Conservation (phyloP, 1,284 basidiomycete genomes). For the Ganoderma sinense region DNA sequence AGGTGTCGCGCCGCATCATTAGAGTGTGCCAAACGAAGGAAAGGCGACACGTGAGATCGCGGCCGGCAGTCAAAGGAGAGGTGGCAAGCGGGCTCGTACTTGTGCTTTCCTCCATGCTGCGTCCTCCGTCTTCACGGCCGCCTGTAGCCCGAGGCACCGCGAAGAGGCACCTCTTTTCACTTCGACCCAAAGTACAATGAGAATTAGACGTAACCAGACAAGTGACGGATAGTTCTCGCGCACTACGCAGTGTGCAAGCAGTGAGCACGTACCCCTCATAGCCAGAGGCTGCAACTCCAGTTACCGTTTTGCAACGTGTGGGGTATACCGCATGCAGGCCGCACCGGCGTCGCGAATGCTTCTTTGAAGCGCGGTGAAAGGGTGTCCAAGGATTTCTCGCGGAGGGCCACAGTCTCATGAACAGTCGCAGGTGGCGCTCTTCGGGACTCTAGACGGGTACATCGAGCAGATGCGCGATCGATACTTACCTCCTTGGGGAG, state of each 20-base stretch:
- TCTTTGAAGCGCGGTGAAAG: neutral
- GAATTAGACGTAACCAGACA: neutral
- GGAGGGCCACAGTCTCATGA: too few relatives aligned
- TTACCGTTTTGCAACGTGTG: neutral
- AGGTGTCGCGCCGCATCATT: conserved; percentile 8
- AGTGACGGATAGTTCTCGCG: neutral
- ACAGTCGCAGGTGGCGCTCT: too few relatives aligned
- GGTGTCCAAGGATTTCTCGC: neutral
- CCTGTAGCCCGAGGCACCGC: neutral
- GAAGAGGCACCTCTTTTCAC: neutral
- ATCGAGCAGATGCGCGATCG: neutral
- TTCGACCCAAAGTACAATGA: neutral
- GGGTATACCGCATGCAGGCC: neutral
- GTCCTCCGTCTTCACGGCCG: neutral
- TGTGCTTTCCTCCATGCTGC: too few relatives aligned
- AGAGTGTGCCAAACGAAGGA: conserved; percentile 1
- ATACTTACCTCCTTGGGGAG: too few relatives aligned
- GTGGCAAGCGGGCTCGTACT: neutral
- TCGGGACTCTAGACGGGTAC: too few relatives aligned
- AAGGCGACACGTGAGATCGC: neutral
- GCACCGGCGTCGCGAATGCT: neutral
- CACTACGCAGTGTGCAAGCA: neutral
- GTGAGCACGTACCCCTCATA: neutral
- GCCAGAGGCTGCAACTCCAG: neutral
- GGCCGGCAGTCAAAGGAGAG: neutral